These are phyloP conservation scores for Collybiopsis luxurians DNA, from an alignment of 768 basidiomycete species.

Conservation along the genomic window DNA sequence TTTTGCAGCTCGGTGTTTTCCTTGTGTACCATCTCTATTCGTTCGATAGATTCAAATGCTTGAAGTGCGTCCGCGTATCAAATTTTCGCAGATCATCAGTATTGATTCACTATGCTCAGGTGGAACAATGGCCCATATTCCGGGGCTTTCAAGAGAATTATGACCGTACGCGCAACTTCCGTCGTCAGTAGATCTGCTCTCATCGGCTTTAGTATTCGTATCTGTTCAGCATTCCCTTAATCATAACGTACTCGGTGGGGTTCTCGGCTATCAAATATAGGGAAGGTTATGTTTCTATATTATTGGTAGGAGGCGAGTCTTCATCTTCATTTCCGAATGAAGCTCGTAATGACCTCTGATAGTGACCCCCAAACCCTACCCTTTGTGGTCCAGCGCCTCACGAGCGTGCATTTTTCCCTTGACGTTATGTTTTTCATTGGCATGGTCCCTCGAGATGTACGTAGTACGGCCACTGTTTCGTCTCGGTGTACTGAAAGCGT, in stretches of 20 bases:
- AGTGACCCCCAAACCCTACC: conserved; percentile 68
- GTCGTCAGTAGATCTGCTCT: background rate
- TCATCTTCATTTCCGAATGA: background rate
- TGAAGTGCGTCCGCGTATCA: conserved; percentile 63
- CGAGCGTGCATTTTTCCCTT: conserved; percentile 61
- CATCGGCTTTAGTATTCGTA: conserved; percentile 62
- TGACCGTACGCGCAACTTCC: conserved; percentile 57
- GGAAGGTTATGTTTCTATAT: conserved; percentile 55
- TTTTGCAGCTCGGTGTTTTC: conserved; percentile 52
- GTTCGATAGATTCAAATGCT: conserved; percentile 74
- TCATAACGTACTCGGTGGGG: conserved; percentile 57
- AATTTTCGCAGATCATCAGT: no score
- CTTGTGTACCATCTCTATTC: conserved; percentile 75
- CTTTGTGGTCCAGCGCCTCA: conserved; percentile 48
- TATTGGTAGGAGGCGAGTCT: conserved; percentile 49
- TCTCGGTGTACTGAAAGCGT: background rate
- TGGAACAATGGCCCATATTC: conserved; percentile 66
- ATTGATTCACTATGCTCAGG: conserved; percentile 29
- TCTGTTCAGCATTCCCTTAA: conserved; percentile 56
- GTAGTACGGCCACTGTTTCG: conserved; percentile 16
- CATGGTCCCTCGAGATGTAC: conserved; percentile 77
- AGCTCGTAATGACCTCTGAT: background rate
- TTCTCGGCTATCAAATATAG: conserved; percentile 71
- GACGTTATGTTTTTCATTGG: conserved; percentile 59
- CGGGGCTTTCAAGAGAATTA: conserved; percentile 78